phyloP scores from a whole-genome alignment of 345 rosid genomes.

The Eucalyptus pauciflora region DNA sequence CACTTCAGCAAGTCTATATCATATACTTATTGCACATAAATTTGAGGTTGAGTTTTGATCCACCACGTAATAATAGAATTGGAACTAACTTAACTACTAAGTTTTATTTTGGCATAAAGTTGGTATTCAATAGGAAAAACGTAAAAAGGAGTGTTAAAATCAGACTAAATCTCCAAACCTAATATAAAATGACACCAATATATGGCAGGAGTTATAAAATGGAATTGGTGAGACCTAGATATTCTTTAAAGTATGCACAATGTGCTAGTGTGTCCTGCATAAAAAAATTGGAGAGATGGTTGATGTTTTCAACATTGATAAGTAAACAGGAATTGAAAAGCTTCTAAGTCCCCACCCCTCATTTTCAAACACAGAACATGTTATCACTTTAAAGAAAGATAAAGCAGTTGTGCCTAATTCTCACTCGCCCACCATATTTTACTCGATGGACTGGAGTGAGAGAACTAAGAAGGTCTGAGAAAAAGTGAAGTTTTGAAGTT shows the following conservation, averaged over 20 bases:
- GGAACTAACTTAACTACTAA: background rate
- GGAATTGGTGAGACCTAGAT: background rate
- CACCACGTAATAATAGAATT: background rate
- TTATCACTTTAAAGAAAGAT: background rate
- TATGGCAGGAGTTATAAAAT: background rate
- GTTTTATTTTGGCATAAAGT: background rate
- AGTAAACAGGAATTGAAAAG: background rate
- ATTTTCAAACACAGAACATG: background rate
- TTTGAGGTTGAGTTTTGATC: background rate
- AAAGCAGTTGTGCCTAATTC: background rate
- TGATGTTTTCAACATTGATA: background rate
- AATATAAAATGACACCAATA: background rate
- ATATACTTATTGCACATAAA: slow-evolving; percentile 5
- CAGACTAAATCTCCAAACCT: background rate
- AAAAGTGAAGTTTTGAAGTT: background rate
- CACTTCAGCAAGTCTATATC: slow-evolving; percentile 17
- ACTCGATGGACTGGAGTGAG: background rate
- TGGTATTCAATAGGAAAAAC: background rate
- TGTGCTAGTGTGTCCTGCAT: background rate
- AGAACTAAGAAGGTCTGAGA: background rate
- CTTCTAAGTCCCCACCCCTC: background rate
- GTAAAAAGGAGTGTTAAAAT: background rate
- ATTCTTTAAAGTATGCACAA: background rate
- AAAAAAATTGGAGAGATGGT: background rate
- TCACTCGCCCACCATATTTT: background rate